Base-by-base conservation (phyloP, 306 rosid species). In the Crataegus laevigata region DNA sequence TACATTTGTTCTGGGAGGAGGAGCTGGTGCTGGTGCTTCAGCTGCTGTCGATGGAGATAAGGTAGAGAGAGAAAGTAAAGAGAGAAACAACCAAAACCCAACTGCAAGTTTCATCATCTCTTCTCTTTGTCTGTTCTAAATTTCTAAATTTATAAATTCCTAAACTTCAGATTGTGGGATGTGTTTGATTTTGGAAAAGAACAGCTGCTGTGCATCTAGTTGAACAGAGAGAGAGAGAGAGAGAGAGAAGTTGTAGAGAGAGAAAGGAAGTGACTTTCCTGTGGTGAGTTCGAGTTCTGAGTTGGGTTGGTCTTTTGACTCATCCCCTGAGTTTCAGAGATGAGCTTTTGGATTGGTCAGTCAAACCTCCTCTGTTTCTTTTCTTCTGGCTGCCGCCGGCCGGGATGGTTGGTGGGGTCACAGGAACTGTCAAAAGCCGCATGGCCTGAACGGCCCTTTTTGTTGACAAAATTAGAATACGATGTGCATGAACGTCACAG, bases 11-110 rank as follows among this genome's bases (percentile, higher is more conserved):
- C 25, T 17, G 22, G 68, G 32, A 1, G 66, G 34, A 25, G 65
- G 34, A 17, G 82, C 24, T 40, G 86, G 68, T 6, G 88, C 17
- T 0, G 88, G 54, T 0, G 78, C 79, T 42, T 91, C 82, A 10
- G 80, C 69, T 30, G 43, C 66, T 61, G 36, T 11, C 21, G 69
- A 29, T 30, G 68, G 68, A 28, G 75, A 55, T n/a, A 54, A 50
- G 66, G 75, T 57, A 13, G 68, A 73, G 57, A 73, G 28, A 18
- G 8, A 30, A 1, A 38, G 67, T 40, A 58, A 8, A 43, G 43
- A 22, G 18, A 54, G 4, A 11, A 71, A 28, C 64, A 57, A 15
- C 54, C 62, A 43, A 58, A 59, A 58, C 58, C 40, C 76, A 73
- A 6, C n/a, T 10, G 2, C 24, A 54, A 61, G 26, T 24, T 57